These are phyloP conservation scores for Pseudocercospora cruenta DNA, from an alignment of 2,329 filamentous ascomycete species.

Conservation along the genomic window DNA sequence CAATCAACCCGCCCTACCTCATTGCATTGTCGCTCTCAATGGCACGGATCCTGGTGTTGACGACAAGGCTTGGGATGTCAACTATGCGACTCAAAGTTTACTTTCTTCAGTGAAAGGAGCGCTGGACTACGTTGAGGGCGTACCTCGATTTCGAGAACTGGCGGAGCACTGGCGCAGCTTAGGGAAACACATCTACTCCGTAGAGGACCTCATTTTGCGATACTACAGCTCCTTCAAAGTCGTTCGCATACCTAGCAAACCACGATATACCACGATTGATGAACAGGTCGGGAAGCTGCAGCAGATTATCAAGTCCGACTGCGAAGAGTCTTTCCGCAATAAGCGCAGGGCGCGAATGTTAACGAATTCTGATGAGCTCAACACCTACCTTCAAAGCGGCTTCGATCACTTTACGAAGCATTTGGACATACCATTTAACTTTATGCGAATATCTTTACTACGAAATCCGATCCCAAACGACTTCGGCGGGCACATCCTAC, in stretches of 20 bases:
- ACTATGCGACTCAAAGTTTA: constrained; percentile 39
- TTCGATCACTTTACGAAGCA: constrained; percentile 55
- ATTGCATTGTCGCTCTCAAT: constrained; percentile 57
- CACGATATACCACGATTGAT: constrained; percentile 54
- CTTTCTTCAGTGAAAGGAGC: constrained; percentile 38
- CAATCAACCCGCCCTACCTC: constrained; percentile 60
- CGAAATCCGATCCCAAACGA: constrained; percentile 51
- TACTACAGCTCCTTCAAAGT: constrained; percentile 56
- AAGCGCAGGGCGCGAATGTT: constrained; percentile 55
- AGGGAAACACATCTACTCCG: constrained; percentile 48
- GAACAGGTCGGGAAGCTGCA: constrained; percentile 54
- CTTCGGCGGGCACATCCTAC: constrained; percentile 56
- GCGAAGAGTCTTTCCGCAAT: constrained; percentile 45
- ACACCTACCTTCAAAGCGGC: constrained; percentile 53
- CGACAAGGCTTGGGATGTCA: constrained; percentile 40
- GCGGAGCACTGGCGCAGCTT: constrained; percentile 48
- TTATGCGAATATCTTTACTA: constrained; percentile 51
- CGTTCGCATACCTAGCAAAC: constrained; percentile 52
- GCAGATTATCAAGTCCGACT: constrained; percentile 46
- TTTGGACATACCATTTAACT: constrained; percentile 55
- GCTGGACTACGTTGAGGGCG: constrained; percentile 38
- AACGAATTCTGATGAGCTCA: constrained; percentile 50
- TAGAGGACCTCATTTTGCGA: constrained; percentile 52
- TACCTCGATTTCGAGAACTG: constrained; percentile 43
- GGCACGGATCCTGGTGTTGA: constrained; percentile 39